phyloP scores from a whole-genome alignment of 768 basidiomycete genomes.

The Mycena maculata region DNA sequence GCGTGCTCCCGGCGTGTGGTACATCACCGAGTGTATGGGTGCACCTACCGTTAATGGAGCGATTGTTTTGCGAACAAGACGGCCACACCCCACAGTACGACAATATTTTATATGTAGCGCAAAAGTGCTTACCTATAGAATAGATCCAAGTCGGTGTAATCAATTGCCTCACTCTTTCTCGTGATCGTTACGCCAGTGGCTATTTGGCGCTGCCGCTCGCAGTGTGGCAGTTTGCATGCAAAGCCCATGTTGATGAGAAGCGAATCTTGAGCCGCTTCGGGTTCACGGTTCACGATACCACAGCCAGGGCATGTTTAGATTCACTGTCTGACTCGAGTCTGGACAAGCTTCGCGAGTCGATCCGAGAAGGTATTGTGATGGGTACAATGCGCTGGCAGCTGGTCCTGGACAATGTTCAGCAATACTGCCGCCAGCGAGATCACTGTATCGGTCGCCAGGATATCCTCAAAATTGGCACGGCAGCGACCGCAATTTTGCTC shows the following conservation, averaged over 20 bases:
- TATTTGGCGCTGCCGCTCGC: constrained; percentile 29
- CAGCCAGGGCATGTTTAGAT: constrained; percentile 33
- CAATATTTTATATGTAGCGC: no score
- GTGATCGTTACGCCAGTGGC: constrained; percentile 34
- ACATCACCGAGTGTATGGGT: constrained; percentile 37
- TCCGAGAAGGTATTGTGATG: constrained; percentile 5
- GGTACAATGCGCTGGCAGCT: constrained; percentile 12
- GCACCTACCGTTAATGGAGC: constrained; percentile 28
- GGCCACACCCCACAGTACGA: constrained; percentile 37
- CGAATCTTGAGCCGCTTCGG: constrained; percentile 38
- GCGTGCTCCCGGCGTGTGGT: constrained; percentile 31
- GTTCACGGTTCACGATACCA: constrained; percentile 35
- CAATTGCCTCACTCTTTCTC: constrained; percentile 28
- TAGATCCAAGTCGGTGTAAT: constrained; percentile 39
- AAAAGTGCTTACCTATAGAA: not conserved
- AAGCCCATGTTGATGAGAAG: constrained; percentile 40
- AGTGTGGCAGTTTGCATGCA: constrained; percentile 37
- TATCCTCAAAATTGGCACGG: constrained; percentile 38
- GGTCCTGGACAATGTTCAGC: constrained; percentile 37
- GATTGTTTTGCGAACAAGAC: constrained; percentile 27
- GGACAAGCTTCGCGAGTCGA: constrained; percentile 8
- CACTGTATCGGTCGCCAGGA: constrained; percentile 25
- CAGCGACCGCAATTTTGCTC: constrained; percentile 31
- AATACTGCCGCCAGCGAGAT: constrained; percentile 33
- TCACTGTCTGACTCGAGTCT: constrained; percentile 34